Percentiles rank a stretch among this genome's conserved stretches.
phyloP scores from a whole-genome alignment of 179 eudicot genomes.

The Patellifolia procumbens region DNA sequence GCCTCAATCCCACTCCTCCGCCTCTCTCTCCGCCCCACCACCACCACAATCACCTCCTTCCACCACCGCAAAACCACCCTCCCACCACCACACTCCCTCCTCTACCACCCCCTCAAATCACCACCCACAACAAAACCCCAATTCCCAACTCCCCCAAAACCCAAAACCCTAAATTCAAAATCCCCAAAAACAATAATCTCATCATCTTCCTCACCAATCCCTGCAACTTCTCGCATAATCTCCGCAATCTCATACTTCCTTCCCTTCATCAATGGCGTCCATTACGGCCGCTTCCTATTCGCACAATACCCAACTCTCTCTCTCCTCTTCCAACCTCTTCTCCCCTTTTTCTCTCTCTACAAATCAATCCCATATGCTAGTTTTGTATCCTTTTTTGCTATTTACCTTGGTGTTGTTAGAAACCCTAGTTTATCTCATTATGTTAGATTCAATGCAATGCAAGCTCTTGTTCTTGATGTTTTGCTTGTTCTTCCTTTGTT shows the following conservation, averaged over 20 bases:
- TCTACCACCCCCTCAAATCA: slow-evolving; percentile 38
- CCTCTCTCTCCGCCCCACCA: slow-evolving; percentile 34
- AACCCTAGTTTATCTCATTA: slow-evolving; percentile 60
- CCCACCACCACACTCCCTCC: slow-evolving; percentile 17
- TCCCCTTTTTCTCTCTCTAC: slow-evolving; percentile 65
- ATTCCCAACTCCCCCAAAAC: slow-evolving; percentile 18
- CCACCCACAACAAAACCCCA: slow-evolving; percentile 28
- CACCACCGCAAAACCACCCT: slow-evolving; percentile 22
- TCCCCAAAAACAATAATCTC: no score
- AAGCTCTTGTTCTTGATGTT: slow-evolving; percentile 79
- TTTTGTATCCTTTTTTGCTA: slow-evolving; percentile 66
- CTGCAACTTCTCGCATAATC: slow-evolving; percentile 72
- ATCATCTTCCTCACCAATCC: slow-evolving; percentile 45
- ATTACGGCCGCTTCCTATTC: slow-evolving; percentile 81
- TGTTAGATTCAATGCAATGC: slow-evolving; percentile 83
- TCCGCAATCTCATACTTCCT: slow-evolving; percentile 73
- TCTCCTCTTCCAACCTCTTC: slow-evolving; percentile 51
- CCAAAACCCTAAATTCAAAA: slow-evolving; percentile 21
- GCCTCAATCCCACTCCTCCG: slow-evolving; percentile 63
- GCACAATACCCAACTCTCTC: slow-evolving; percentile 61
- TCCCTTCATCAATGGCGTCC: slow-evolving; percentile 83
- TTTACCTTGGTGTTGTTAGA: slow-evolving; percentile 68
- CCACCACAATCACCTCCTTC: slow-evolving; percentile 24
- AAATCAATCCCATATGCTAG: slow-evolving; percentile 69
- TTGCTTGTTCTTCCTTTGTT: slow-evolving; percentile 64